Evolutionary conservation across 192 early-diverging fungal species (phyloP).

Genomic region (Glomus cerebriforme): DNA sequence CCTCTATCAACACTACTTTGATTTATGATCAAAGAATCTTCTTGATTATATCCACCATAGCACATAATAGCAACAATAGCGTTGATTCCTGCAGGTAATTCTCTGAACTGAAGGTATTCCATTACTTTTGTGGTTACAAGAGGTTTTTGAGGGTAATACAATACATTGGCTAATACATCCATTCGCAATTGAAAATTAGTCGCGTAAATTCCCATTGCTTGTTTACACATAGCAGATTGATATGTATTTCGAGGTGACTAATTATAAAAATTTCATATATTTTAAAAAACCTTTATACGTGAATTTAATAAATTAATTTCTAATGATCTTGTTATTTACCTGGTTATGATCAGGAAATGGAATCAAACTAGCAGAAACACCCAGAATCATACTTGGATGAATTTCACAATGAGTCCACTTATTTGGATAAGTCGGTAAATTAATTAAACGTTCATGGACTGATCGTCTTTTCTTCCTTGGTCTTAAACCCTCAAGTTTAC

Average conservation of each 20-base stretch:
- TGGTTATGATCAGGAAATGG: slow-evolving; percentile 99
- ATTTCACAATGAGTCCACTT: slow-evolving; percentile 99
- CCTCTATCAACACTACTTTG: slow-evolving; percentile 97
- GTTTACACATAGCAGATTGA: slow-evolving; percentile 99
- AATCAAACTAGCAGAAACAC: slow-evolving; percentile 97
- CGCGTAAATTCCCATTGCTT: slow-evolving; percentile 98
- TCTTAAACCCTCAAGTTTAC: background rate
- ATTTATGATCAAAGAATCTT: slow-evolving; percentile 99
- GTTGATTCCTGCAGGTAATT: slow-evolving; percentile 97
- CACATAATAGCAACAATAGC: slow-evolving; percentile 96
- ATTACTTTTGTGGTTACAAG: slow-evolving; percentile 93
- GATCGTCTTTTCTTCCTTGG: slow-evolving; percentile 6
- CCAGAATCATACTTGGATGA: slow-evolving; percentile 98
- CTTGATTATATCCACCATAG: slow-evolving; percentile 99
- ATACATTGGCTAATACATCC: slow-evolving; percentile 96
- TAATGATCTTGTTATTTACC: slow-evolving; percentile 36
- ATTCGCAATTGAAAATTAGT: slow-evolving; percentile 96
- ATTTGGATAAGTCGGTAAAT: background rate
- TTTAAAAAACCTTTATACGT: background rate
- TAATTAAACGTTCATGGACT: background rate
- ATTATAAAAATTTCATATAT: background rate
- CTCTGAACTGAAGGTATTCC: slow-evolving; percentile 94
- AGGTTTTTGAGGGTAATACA: slow-evolving; percentile 99
- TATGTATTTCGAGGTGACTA: slow-evolving; percentile 99
- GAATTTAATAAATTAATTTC: background rate